Percentiles rank a stretch among this genome's conserved stretches.
Conservation (phyloP, 768 basidiomycete species). For the Rhizopogon vinicolor region DNA sequence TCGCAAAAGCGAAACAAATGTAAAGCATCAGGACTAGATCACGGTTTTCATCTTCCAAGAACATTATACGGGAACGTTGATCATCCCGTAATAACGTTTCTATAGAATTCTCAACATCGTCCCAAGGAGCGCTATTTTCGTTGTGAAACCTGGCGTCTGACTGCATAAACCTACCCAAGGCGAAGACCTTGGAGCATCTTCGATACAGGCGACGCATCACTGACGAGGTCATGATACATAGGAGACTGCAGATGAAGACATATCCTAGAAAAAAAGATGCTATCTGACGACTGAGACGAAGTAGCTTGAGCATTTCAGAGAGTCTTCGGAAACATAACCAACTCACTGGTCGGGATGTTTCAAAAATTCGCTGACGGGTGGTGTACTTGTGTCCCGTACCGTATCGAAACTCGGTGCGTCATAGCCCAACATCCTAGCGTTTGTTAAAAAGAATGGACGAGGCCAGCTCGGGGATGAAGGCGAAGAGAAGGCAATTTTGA, state of each 20-base stretch:
- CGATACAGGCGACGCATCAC: not conserved
- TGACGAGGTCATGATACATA: constrained; percentile 19
- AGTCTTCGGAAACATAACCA: not conserved
- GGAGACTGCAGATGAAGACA: constrained; percentile 31
- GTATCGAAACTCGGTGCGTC: not conserved
- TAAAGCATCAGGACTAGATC: constrained; percentile 20
- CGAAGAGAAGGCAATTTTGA: constrained; percentile 1
- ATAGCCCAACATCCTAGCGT: not conserved
- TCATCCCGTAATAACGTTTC: not conserved
- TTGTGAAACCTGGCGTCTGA: not conserved
- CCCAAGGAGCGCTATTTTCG: not conserved
- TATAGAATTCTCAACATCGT: not conserved
- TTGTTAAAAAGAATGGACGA: constrained; percentile 6
- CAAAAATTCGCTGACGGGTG: constrained; percentile 19
- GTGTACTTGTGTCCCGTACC: constrained; percentile 2
- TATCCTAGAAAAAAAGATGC: constrained; percentile 37
- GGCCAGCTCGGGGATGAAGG: constrained; percentile 20
- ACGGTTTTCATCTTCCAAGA: not conserved
- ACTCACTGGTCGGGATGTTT: constrained; percentile 31
- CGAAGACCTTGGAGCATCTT: not conserved
- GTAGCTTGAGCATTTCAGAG: not conserved
- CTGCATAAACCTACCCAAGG: not conserved
- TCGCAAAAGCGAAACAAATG: constrained; percentile 26
- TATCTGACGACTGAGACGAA: constrained; percentile 27
- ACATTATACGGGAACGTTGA: no score